Base-by-base conservation (phyloP, 129 eudicot genomes). In the Tanacetum coccineum region DNA sequence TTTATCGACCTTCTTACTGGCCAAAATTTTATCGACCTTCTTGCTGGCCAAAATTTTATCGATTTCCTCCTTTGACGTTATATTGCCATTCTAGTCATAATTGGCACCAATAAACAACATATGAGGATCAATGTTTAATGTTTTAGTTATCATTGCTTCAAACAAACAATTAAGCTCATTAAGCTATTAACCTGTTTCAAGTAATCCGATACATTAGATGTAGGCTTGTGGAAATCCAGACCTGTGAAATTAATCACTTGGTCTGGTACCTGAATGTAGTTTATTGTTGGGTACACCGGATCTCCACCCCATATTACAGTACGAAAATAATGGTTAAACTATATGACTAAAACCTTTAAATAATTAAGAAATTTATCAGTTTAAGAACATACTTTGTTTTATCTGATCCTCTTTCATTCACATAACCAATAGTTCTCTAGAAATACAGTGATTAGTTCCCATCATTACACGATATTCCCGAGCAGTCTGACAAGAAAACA, bases 251-350 rank as follows among this genome's bases (percentile, higher is more conserved):
- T 96, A 77, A 79, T 87, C 74, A 82, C 93, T 78, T 77, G 85
- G 68, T 93, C 77, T 63, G 99, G 96, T 62, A 88, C 99, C 80
- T 93, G 99, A 78, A 93, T 89, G 62, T 93, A 93, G 77, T 93
- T 93, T 6, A 93, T 65, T 3, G 99, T 93, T 12, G 99, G 99
- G 96, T 88, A 86, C n/a, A 93, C 99, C 44, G 96, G 96, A 76
- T 93, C 99, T 71, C 99, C 99, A 62, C 96, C 99, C 99, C 99
- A 93, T 80, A 93, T 96, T 93, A 87, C 84, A 78, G 20, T 53
- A 64, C 48, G 2, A 44, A 44, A 44, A 12, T 7, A 3, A 3
- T 44, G 13, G 10, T 44, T 44, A 12, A 0, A 44, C 49, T 6
- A 44, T 44, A 0, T 44, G 49, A 22, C 25, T 22, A 22, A 22